Evolutionary conservation across 1,284 basidiomycete genomes (phyloP), one percentile per base, ranked within the genome.

Genomic region (Papiliotrema terrestris): DNA sequence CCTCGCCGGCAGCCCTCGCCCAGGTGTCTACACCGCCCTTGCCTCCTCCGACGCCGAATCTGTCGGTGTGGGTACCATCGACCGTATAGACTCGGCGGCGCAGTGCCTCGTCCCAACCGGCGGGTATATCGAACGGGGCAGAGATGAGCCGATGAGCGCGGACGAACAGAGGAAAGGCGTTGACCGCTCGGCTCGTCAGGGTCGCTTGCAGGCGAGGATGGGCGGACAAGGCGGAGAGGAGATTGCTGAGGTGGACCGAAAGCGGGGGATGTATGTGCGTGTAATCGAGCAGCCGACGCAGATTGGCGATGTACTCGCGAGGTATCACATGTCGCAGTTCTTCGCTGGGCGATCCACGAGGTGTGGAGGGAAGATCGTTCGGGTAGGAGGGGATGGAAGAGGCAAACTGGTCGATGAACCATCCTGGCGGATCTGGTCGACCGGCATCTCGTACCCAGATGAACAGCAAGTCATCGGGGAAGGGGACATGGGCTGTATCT

Each of bases 201-300:
- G 58, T 57, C 5, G 69, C 52, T 14, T 37, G 46, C 2, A 76
- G 59, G 14, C 52, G 55, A 2, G 72, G 71, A 51, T 76, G 71
- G 26, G 61, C 45, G 0, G 62, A 61, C 2, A 68, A 47, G 2
- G 71, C 71, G 0, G 72, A 72, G 36, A 72, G 44, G 46, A 76
- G 63, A 46, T 74, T 73, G 36, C 66, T 61, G 44, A 73, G 63
- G 62, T 74, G 68, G 3, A 63, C 59, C 14, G 52, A 32, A 4
- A 76, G 65, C 0, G 72, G 69, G 0, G 74, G 68, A 56, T 70
- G 67, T 43, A 74, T 68, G 52, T 73, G 68, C 2, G 68, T 70
- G 37, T 63, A 68, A n/a, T 65, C 60, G 2, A 74, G 61, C 2
- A 74, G 60, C 5, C 55, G 39, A 35, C 54, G 45, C 9, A 76